These are phyloP conservation scores for Stephanodiscus minutulus DNA, from an alignment of 108 stramenopile genomes.

Conservation along the genomic window DNA sequence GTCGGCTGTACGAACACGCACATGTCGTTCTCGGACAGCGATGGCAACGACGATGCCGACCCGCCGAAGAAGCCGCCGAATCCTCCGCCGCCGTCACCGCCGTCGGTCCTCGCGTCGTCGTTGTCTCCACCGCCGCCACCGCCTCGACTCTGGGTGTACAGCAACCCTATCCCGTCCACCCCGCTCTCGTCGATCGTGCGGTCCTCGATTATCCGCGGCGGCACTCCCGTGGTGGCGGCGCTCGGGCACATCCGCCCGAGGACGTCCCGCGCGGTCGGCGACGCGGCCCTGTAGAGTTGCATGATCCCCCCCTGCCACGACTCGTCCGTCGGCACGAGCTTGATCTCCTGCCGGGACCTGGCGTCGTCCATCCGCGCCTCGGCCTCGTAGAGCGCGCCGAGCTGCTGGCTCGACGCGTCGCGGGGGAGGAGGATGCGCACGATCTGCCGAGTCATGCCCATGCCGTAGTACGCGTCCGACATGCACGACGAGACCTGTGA, in stretches of 20 bases:
- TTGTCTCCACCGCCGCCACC: not conserved
- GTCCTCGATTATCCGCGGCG: constrained; percentile 82
- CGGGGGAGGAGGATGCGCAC: constrained; percentile 78
- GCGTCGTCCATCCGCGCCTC: constrained; percentile 34
- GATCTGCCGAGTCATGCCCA: constrained; percentile 68
- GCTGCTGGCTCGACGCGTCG: constrained; percentile 52
- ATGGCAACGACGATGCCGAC: constrained; percentile 31
- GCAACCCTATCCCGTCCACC: constrained; percentile 86
- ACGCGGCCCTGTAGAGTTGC: constrained; percentile 83
- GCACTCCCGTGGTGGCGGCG: constrained; percentile 55
- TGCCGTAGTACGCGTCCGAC: constrained; percentile 58
- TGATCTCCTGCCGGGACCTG: constrained; percentile 24
- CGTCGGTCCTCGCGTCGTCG: not conserved
- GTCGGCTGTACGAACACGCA: constrained; percentile 81
- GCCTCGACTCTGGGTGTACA: constrained; percentile 58
- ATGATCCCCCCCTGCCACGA: constrained; percentile 92
- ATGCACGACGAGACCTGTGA: constrained; percentile 65
- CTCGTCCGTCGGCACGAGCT: constrained; percentile 85
- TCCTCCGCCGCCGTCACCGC: constrained; percentile 7
- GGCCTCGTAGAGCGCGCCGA: constrained; percentile 67
- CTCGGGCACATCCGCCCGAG: constrained; percentile 48
- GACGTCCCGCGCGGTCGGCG: constrained; percentile 65
- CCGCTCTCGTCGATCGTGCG: constrained; percentile 84
- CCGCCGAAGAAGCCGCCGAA: constrained; percentile 40
- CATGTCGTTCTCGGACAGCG: constrained; percentile 59